These are phyloP conservation scores for Orychophragmus violaceus DNA, from an alignment of 345 rosid species.

Conservation along the genomic window DNA sequence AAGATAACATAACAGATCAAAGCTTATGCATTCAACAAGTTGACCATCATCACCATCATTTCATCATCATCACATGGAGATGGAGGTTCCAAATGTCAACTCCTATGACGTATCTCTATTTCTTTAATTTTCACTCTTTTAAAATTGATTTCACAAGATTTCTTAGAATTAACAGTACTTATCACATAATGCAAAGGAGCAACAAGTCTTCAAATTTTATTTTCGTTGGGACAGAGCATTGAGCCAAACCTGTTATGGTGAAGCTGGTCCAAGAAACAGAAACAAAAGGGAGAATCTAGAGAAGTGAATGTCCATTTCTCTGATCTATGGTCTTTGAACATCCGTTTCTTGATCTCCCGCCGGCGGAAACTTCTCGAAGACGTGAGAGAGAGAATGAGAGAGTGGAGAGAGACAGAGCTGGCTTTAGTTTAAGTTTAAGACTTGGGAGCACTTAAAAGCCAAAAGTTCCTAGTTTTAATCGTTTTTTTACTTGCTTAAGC, in stretches of 20 bases:
- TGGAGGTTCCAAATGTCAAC: not conserved
- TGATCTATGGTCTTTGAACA: not conserved
- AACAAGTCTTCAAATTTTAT: not conserved
- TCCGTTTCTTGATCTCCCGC: slow-evolving; percentile 14
- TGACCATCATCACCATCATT: not conserved
- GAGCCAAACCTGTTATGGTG: slow-evolving; percentile 44
- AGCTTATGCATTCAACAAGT: not conserved
- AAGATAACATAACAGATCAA: not conserved
- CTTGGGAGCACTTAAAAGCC: slow-evolving; percentile 17
- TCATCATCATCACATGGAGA: not conserved
- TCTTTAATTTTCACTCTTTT: not conserved
- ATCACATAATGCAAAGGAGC: slow-evolving; percentile 12
- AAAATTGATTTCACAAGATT: not conserved
- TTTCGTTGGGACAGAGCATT: not conserved
- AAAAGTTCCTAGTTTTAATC: slow-evolving; percentile 6
- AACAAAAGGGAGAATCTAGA: slow-evolving; percentile 29
- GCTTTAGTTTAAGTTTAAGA: slow-evolving; percentile 16
- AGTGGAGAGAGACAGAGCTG: slow-evolving; percentile 7
- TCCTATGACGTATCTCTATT: not conserved
- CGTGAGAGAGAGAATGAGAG: not conserved
- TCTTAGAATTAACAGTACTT: not conserved
- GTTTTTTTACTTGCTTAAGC: slow-evolving; percentile 1
- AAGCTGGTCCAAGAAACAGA: slow-evolving; percentile 40
- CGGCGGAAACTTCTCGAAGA: slow-evolving; percentile 9
- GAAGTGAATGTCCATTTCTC: slow-evolving; percentile 34